Evolutionary conservation across 331 rosid genomes (phyloP).

Genomic region (Phaseolus coccineus): DNA sequence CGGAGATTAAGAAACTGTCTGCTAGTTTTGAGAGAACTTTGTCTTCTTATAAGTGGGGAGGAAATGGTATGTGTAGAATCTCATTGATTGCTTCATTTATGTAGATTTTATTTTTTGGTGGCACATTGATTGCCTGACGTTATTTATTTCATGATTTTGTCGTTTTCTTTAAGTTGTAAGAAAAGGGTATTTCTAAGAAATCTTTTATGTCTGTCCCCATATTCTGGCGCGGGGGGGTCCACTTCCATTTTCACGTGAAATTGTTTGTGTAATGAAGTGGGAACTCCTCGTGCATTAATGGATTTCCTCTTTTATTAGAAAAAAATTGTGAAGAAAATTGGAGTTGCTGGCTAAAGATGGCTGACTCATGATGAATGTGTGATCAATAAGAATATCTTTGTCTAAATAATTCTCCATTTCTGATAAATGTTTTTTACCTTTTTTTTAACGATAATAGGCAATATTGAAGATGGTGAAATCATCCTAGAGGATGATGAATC

Average conservation of each 20-base stretch:
- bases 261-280: constrained; percentile 30
- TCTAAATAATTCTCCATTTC: constrained; percentile 25
- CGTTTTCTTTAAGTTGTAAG: constrained; percentile 31
- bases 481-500: constrained; percentile 54
- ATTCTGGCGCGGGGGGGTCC: constrained; percentile 50
- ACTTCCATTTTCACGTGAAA: constrained; percentile 38
- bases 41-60: constrained; percentile 53
- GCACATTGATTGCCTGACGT: constrained; percentile 35
- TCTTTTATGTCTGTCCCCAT: constrained; percentile 31
- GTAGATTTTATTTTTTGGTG: background rate
- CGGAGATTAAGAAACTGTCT: constrained; percentile 73
- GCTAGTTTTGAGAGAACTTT: constrained; percentile 59
- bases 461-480: constrained; percentile 45
- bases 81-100: constrained; percentile 37
- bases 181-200: constrained; percentile 7
- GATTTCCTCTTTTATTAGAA: constrained; percentile 7
- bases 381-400: constrained; percentile 26
- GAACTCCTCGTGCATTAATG: constrained; percentile 27
- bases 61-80: constrained; percentile 58
- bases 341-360: constrained; percentile 32
- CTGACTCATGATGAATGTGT: constrained; percentile 32
- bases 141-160: constrained; percentile 28
- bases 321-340: constrained; percentile 37
- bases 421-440: background rate
- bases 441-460: constrained; percentile 58